phyloP scores from a whole-genome alignment of 2,329 filamentous ascomycete species.

The Ascochyta lentis region DNA sequence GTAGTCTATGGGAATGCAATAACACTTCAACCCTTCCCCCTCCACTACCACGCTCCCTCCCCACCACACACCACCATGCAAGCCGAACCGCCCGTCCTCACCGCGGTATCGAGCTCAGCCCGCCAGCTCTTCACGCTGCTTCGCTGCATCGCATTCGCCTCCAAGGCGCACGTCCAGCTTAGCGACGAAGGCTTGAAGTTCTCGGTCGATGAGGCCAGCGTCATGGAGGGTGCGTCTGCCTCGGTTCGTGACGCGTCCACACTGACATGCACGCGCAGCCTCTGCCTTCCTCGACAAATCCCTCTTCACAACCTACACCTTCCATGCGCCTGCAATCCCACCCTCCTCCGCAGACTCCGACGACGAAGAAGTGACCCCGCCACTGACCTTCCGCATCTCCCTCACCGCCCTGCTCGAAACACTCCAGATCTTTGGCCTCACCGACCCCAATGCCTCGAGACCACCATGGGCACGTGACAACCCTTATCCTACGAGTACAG shows the following conservation, averaged over 20 bases:
- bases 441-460: constrained; percentile 50
- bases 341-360: constrained; percentile 41
- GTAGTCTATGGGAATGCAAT: constrained; percentile 51
- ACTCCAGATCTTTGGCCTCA: constrained; percentile 88
- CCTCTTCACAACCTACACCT: constrained; percentile 85
- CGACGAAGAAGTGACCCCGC: constrained; percentile 49
- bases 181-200: constrained; percentile 86
- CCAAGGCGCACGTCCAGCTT: constrained; percentile 74
- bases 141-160: constrained; percentile 66
- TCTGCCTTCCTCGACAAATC: constrained; percentile 85
- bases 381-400: constrained; percentile 80
- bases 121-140: constrained; percentile 73
- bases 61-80: constrained; percentile 40
- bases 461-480: constrained; percentile 50
- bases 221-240: constrained; percentile 77
- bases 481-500: constrained; percentile 65
- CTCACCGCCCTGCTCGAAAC: constrained; percentile 89
- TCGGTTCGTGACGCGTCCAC: constrained; percentile 1
- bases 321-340: constrained; percentile 61
- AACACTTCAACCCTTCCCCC: constrained; percentile 27
- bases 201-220: constrained; percentile 83
- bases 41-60: constrained; percentile 17
- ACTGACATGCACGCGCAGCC: constrained; percentile 52
- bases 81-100: constrained; percentile 65
- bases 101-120: constrained; percentile 78